Evolutionary conservation across 1,284 basidiomycete species (phyloP).

Genomic region (Salmacisia buchloeana): DNA sequence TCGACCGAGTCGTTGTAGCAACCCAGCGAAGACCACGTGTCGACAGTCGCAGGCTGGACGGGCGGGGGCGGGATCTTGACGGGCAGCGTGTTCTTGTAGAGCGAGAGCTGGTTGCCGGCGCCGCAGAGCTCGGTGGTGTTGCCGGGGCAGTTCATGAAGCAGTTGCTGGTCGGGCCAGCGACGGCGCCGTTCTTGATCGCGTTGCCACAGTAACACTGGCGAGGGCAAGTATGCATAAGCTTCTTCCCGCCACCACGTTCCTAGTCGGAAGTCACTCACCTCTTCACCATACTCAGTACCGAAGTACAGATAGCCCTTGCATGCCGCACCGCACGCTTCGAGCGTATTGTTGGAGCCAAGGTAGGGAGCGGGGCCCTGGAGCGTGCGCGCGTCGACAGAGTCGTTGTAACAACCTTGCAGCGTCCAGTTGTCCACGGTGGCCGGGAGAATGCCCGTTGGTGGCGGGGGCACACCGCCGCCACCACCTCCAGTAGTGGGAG

Average conservation of each 20-base stretch:
- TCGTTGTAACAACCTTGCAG: slow-evolving; percentile 16
- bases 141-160: slow-evolving; percentile 65
- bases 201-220: too few relatives aligned
- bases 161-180: slow-evolving; percentile 54
- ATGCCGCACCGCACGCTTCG: slow-evolving; percentile 46
- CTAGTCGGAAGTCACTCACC: too few relatives aligned
- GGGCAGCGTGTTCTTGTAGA: slow-evolving; percentile 55
- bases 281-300: slow-evolving; percentile 57
- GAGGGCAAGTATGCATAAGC: too few relatives aligned
- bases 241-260: too few relatives aligned
- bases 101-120: slow-evolving; percentile 63
- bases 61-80: background rate
- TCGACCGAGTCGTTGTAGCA: too few relatives aligned
- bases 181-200: too few relatives aligned
- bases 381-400: background rate
- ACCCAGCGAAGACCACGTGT: too few relatives aligned
- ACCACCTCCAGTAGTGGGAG: background rate
- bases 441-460: background rate
- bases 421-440: slow-evolving; percentile 2
- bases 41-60: too few relatives aligned
- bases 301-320: slow-evolving; percentile 49
- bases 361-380: background rate
- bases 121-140: slow-evolving; percentile 63
- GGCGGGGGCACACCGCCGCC: too few relatives aligned
- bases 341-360: slow-evolving; percentile 54